Evolutionary conservation across 345 rosid species (phyloP).

Genomic region (Arabis alpina): DNA sequence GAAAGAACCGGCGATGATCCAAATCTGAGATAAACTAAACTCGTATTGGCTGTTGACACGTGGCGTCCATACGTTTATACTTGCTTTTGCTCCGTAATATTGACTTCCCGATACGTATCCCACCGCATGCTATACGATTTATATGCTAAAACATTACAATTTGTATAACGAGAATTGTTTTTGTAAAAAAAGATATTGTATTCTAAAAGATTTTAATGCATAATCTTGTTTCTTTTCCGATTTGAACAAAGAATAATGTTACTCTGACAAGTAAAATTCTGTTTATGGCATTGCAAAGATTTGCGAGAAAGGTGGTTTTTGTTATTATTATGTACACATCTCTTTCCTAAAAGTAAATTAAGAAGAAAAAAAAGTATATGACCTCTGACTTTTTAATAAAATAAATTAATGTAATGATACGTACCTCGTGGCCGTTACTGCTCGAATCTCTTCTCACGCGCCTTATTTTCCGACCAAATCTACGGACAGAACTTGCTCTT

Average conservation of each 20-base stretch:
- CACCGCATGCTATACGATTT: slow-evolving; percentile 82
- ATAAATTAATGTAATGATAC: slow-evolving; percentile 12
- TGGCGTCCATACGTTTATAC: slow-evolving; percentile 96
- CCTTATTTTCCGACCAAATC: slow-evolving; percentile 79
- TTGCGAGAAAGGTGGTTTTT: slow-evolving; percentile 46
- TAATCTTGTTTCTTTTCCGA: slow-evolving; percentile 65
- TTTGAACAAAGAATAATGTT: slow-evolving; percentile 30
- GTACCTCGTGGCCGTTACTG: slow-evolving; percentile 92
- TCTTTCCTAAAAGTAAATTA: slow-evolving; percentile 52
- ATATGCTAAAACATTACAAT: neutral
- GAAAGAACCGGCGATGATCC: slow-evolving; percentile 98
- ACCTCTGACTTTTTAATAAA: slow-evolving; percentile 27
- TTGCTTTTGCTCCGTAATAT: slow-evolving; percentile 95
- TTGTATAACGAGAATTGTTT: slow-evolving; percentile 18
- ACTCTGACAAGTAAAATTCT: slow-evolving; percentile 44
- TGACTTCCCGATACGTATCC: slow-evolving; percentile 87
- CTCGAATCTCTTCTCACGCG: slow-evolving; percentile 78
- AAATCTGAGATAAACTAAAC: slow-evolving; percentile 92
- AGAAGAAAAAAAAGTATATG: slow-evolving; percentile 57
- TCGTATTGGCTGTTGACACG: slow-evolving; percentile 79
- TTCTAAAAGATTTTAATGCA: too few species aligned
- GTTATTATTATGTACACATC: slow-evolving; percentile 30
- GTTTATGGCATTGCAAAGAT: slow-evolving; percentile 68
- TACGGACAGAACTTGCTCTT: slow-evolving; percentile 68
- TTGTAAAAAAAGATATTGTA: too few species aligned